These are phyloP conservation scores for Santalum album DNA, from an alignment of 164 flowering plant genomes.

Conservation along the genomic window DNA sequence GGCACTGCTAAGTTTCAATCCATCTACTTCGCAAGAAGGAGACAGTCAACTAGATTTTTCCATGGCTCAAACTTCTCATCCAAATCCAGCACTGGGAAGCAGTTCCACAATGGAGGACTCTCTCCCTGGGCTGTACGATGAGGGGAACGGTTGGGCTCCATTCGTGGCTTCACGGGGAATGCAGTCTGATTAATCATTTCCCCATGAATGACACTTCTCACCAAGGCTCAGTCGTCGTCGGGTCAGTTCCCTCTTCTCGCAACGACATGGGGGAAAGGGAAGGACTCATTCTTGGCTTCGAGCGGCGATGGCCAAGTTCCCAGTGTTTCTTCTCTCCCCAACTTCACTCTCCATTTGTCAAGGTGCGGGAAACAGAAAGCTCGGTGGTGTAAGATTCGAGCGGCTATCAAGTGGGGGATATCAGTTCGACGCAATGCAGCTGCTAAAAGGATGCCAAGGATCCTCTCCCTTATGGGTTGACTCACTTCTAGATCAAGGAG, in stretches of 20 bases:
- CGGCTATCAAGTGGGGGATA: no score
- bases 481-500: no score
- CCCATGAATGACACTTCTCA: constrained; percentile 12
- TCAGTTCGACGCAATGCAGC: no score
- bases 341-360: no score
- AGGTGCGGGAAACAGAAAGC: no score
- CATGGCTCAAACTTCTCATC: constrained; percentile 11
- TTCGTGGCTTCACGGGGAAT: constrained; percentile 12
- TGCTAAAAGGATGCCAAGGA: no score
- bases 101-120: constrained; percentile 12
- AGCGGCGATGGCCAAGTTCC: no score
- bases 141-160: constrained; percentile 17
- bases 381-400: no score
- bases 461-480: no score
- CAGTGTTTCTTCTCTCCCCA: no score
- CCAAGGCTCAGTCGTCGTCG: constrained; percentile 17
- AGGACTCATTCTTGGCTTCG: no score
- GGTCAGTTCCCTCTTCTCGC: background rate
- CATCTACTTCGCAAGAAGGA: constrained; percentile 13
- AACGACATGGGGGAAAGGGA: no score
- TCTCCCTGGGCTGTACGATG: constrained; percentile 4
- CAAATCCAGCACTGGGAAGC: constrained; percentile 11
- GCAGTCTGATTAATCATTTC: constrained; percentile 7
- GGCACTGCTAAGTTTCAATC: constrained; percentile 9
- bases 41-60: constrained; percentile 8